Conservation (phyloP, 495 filamentous ascomycete genomes). For the Cercophora scortea region DNA sequence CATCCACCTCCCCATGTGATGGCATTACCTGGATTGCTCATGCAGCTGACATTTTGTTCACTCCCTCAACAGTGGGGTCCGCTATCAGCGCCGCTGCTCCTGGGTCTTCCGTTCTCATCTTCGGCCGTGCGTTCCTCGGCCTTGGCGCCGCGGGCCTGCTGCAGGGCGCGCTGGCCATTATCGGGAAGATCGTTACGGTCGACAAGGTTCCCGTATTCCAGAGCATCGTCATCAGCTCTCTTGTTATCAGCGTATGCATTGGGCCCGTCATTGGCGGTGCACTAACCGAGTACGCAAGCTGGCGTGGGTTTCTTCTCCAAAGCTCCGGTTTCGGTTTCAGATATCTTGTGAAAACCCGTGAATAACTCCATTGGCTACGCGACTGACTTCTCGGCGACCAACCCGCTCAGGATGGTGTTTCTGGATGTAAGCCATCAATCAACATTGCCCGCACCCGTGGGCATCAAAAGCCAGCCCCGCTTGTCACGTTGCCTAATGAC, state of each 20-base stretch:
- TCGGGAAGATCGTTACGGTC: conserved; percentile 13
- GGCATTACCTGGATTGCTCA: background rate
- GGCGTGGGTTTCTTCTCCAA: background rate
- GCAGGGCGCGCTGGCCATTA: conserved; percentile 45
- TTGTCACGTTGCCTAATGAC: too few species aligned
- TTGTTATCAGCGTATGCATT: background rate
- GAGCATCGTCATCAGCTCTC: background rate
- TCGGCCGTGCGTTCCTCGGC: conserved; percentile 40
- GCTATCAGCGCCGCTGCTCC: conserved; percentile 39
- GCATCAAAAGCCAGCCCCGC: too few species aligned
- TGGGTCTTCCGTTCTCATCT: conserved; percentile 33
- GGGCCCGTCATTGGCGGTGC: background rate
- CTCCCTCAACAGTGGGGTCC: conserved; percentile 23
- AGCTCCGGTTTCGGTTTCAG: background rate
- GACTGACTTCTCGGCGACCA: background rate
- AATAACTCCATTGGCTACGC: background rate
- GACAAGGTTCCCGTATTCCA: background rate
- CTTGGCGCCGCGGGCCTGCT: conserved; percentile 37
- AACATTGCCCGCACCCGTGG: background rate
- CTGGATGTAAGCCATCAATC: background rate
- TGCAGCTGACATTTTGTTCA: too few species aligned
- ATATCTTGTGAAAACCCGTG: background rate
- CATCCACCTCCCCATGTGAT: background rate
- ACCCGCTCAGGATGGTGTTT: background rate
- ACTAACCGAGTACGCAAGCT: background rate